phyloP scores from a whole-genome alignment of 1,284 basidiomycete genomes.

The Ganoderma leucocontextum region DNA sequence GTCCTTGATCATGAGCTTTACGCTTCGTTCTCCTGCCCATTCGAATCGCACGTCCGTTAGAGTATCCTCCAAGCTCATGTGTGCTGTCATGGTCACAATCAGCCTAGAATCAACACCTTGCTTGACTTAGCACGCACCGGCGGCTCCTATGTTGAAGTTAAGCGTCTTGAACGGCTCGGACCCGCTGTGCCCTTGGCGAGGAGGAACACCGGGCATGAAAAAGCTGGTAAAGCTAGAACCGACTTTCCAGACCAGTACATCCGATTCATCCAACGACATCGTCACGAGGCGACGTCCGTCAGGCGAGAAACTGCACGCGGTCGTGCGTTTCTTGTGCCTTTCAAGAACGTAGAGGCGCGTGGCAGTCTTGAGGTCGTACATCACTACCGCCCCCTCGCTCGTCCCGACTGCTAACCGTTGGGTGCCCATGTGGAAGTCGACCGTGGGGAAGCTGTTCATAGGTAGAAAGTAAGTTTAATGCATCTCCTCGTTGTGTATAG shows the following conservation, averaged over 20 bases:
- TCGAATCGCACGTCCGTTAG: conserved; percentile 82
- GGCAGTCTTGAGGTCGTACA: conserved; percentile 97
- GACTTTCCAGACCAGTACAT: conserved; percentile 90
- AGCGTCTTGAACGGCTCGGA: conserved; percentile 88
- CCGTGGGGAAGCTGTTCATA: conserved; percentile 80
- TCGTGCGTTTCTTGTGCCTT: conserved; percentile 82
- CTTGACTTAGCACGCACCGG: conserved; percentile 50
- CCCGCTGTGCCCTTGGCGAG: conserved; percentile 85
- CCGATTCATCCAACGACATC: conserved; percentile 84
- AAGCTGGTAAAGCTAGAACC: conserved; percentile 87
- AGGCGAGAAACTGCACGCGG: conserved; percentile 89
- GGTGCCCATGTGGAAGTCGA: conserved; percentile 88
- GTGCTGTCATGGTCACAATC: conserved; percentile 49
- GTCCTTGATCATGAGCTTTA: conserved; percentile 83
- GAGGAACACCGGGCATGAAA: conserved; percentile 91
- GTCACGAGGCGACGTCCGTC: conserved; percentile 93
- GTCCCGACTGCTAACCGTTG: conserved; percentile 96
- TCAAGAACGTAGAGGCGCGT: conserved; percentile 95
- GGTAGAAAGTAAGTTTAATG: not conserved
- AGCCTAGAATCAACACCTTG: not conserved
- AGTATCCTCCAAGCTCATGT: conserved; percentile 75
- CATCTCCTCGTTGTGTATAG: not conserved
- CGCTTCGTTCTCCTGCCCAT: conserved; percentile 85
- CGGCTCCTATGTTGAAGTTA: conserved; percentile 75
- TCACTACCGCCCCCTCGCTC: conserved; percentile 90